Evolutionary conservation across 495 filamentous ascomycete genomes (phyloP), one percentile per base, ranked within the genome.

Genomic region (Annulohypoxylon stygium): DNA sequence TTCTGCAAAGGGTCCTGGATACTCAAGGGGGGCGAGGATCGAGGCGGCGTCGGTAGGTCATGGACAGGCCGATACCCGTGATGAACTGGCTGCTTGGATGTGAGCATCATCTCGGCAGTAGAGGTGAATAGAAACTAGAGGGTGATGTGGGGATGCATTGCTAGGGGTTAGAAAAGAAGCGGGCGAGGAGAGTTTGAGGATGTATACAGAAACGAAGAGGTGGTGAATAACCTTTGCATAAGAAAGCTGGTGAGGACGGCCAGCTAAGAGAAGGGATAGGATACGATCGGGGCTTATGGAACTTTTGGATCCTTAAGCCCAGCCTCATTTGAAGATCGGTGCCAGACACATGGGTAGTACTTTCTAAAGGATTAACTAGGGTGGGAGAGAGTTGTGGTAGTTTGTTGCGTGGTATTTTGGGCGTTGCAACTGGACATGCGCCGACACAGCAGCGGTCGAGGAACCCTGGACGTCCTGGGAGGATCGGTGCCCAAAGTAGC

Each of bases 41-140:
- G 88, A 79, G 86, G 85, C 79, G 89, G 85, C 78, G 88, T 87
- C 75, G 88, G 89, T 78, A 89, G 83, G 81, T 91, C 90, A 91
- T 92, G 88, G 84, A 87, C 86, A 83, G 87, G 85, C 83, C 85
- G 87, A 84, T 89, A 88, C 82, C 87, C 87, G 82, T 90, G 87
- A 75, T 89, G 88, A 79, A 82, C 78, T 83, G 89, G 88, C 85
- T 90, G 88, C 78, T 86, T 89, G 77, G 90, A 82, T 77, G 90
- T 92, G 86, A 92, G 90, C 88, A 91, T 86, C 82, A 81, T 86
- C 80, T 79, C 77, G 77, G 60, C 65, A 74, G 65, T 55, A 70
- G 39, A 71, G 60, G 54, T 71, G 59, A 78, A 66, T 60, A 71
- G 67, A 75, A 70, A 61, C 69, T 78, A 77, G 58, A 65, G 47